These are phyloP conservation scores for Hymenoscyphus fructigenus DNA, from an alignment of 2,329 filamentous ascomycete genomes.

Conservation along the genomic window DNA sequence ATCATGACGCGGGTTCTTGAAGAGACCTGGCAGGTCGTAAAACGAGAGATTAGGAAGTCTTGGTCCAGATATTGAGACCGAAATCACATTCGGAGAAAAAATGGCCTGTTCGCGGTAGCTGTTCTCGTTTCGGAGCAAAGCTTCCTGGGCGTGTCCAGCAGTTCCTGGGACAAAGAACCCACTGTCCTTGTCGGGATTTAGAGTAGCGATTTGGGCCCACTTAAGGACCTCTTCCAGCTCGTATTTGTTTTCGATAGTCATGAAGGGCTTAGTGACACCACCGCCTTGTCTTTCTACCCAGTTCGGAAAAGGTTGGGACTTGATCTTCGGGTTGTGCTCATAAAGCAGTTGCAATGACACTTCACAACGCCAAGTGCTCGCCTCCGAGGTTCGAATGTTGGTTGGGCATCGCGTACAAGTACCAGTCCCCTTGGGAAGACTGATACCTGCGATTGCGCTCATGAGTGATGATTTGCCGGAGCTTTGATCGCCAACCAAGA, in stretches of 20 bases:
- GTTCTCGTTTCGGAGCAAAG: conserved; percentile 37
- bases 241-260: conserved; percentile 57
- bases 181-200: conserved; percentile 62
- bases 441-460: conserved; percentile 66
- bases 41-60: conserved; percentile 74
- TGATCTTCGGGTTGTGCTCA: conserved; percentile 41
- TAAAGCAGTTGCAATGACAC: conserved; percentile 69
- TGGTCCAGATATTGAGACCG: conserved; percentile 71
- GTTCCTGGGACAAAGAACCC: conserved; percentile 42
- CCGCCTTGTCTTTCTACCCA: conserved; percentile 55
- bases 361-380: conserved; percentile 64
- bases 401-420: conserved; percentile 81
- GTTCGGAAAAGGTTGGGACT: conserved; percentile 51
- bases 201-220: conserved; percentile 73
- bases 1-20: conserved; percentile 64
- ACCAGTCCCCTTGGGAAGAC: conserved; percentile 67
- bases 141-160: conserved; percentile 17
- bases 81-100: conserved; percentile 81
- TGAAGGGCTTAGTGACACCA: conserved; percentile 54
- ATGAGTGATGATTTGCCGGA: conserved; percentile 74
- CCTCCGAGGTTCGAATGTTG: conserved; percentile 65
- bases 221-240: conserved; percentile 67
- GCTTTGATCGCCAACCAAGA: conserved; percentile 81
- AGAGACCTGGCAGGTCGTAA: conserved; percentile 82
- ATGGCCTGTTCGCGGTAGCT: conserved; percentile 50